phyloP scores from a whole-genome alignment of 2,329 filamentous ascomycete genomes.

The Apiospora koreana region DNA sequence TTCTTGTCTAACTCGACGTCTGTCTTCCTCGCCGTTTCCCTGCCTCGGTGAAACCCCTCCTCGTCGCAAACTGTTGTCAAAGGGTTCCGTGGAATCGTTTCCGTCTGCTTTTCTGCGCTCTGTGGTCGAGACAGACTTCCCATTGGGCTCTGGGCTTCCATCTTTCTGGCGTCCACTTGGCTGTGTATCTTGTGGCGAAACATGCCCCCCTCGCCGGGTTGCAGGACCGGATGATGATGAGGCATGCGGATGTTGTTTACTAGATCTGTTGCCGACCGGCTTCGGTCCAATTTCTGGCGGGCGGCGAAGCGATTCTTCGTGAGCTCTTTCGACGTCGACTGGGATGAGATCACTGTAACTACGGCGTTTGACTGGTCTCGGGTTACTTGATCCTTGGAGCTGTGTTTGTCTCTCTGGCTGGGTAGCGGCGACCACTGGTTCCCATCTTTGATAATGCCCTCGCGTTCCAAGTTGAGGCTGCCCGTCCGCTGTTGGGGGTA shows the following conservation, averaged over 20 bases:
- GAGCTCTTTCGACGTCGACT: constrained; percentile 31
- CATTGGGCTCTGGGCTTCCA: background rate
- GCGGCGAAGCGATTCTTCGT: constrained; percentile 30
- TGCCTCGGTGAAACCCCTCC: background rate
- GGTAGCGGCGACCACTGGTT: background rate
- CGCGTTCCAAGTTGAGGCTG: background rate
- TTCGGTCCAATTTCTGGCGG: constrained; percentile 27
- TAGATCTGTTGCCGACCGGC: constrained; percentile 21
- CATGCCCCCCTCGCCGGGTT: background rate
- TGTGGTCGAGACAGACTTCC: background rate
- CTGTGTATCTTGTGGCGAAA: background rate
- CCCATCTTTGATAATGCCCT: background rate
- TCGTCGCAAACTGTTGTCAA: background rate
- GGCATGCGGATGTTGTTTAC: background rate
- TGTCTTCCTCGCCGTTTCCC: background rate
- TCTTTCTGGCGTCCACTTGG: background rate
- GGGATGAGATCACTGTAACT: constrained; percentile 42
- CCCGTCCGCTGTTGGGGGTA: background rate
- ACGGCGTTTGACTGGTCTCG: constrained; percentile 19
- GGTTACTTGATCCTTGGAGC: background rate
- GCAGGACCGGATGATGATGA: background rate
- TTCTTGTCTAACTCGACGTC: background rate
- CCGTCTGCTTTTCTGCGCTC: background rate
- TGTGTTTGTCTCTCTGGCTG: background rate
- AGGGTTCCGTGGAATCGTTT: background rate